These are phyloP conservation scores for Verticillium zaregamsianum DNA, from an alignment of 2,329 filamentous ascomycete genomes.

Conservation along the genomic window DNA sequence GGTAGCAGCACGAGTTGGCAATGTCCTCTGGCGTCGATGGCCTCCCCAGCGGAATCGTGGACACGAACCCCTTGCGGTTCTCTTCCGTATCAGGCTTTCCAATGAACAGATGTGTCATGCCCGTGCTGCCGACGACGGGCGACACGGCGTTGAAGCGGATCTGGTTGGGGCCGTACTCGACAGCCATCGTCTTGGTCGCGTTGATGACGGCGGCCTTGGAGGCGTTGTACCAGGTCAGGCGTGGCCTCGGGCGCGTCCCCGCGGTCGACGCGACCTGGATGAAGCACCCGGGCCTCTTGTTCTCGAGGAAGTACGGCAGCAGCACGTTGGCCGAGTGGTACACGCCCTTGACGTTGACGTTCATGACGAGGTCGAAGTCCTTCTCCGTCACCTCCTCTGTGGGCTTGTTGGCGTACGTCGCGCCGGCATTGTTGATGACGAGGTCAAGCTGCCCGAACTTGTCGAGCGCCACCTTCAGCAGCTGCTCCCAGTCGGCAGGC, in stretches of 20 bases:
- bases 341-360: slow-evolving; percentile 65
- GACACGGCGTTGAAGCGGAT: slow-evolving; percentile 72
- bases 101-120: slow-evolving; percentile 52
- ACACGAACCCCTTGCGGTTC: slow-evolving; percentile 35
- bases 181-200: slow-evolving; percentile 54
- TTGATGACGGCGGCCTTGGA: slow-evolving; percentile 63
- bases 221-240: slow-evolving; percentile 67
- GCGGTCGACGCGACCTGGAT: slow-evolving; percentile 65
- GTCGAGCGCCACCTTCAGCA: slow-evolving; percentile 40
- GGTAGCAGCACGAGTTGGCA: slow-evolving; percentile 65
- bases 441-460: slow-evolving; percentile 50
- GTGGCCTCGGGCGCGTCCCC: slow-evolving; percentile 52
- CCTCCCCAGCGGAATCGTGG: slow-evolving; percentile 8
- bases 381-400: slow-evolving; percentile 60
- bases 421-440: slow-evolving; percentile 59
- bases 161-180: slow-evolving; percentile 67
- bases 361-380: slow-evolving; percentile 64
- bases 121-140: slow-evolving; percentile 63
- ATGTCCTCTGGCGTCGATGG: slow-evolving; percentile 56
- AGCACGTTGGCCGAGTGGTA: slow-evolving; percentile 57
- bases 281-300: slow-evolving; percentile 54
- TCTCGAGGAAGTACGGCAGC: slow-evolving; percentile 52
- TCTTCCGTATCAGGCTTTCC: slow-evolving; percentile 60
- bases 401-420: slow-evolving; percentile 56
- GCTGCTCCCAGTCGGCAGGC: slow-evolving; percentile 46